phyloP scores from a whole-genome alignment of 2,329 filamentous ascomycete genomes.

The Calonectria multiphialidica region DNA sequence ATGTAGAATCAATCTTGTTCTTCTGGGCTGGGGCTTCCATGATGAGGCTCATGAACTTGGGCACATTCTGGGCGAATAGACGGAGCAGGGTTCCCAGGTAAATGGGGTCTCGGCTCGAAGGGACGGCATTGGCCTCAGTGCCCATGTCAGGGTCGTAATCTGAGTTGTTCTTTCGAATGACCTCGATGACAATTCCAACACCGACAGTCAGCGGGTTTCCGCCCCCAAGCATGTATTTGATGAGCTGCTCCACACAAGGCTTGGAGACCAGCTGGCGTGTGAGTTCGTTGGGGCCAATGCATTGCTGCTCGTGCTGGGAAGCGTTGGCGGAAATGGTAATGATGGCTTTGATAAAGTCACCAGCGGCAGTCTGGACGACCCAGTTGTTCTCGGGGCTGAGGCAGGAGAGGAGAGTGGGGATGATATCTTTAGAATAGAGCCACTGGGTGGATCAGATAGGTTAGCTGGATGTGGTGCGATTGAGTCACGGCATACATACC shows the following conservation, averaged over 20 bases:
- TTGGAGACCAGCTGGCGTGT: constrained; percentile 94
- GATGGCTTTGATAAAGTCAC: constrained; percentile 98
- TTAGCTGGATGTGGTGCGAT: constrained; percentile 14
- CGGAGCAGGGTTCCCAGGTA: constrained; percentile 92
- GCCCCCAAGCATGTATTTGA: constrained; percentile 90
- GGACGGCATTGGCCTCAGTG: constrained; percentile 81
- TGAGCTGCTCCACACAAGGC: constrained; percentile 84
- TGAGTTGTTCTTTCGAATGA: constrained; percentile 99
- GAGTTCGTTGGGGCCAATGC: constrained; percentile 96
- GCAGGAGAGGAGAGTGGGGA: constrained; percentile 88
- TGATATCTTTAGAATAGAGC: constrained; percentile 90
- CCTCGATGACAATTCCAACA: constrained; percentile 97
- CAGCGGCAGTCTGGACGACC: constrained; percentile 94
- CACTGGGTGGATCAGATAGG: constrained; percentile 68
- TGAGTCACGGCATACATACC: constrained; percentile 61
- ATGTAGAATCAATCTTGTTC: constrained; percentile 85
- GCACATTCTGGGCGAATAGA: constrained; percentile 90
- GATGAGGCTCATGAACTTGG: constrained; percentile 93
- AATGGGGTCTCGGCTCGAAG: constrained; percentile 91
- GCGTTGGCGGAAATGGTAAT: constrained; percentile 99
- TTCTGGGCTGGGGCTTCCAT: constrained; percentile 81
- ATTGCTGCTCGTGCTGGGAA: constrained; percentile 98
- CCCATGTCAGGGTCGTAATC: constrained; percentile 97
- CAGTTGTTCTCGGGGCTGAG: constrained; percentile 87
- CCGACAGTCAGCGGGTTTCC: constrained; percentile 96